These are phyloP conservation scores for Centaurea solstitialis DNA, from an alignment of 129 eudicot species.

Conservation along the genomic window DNA sequence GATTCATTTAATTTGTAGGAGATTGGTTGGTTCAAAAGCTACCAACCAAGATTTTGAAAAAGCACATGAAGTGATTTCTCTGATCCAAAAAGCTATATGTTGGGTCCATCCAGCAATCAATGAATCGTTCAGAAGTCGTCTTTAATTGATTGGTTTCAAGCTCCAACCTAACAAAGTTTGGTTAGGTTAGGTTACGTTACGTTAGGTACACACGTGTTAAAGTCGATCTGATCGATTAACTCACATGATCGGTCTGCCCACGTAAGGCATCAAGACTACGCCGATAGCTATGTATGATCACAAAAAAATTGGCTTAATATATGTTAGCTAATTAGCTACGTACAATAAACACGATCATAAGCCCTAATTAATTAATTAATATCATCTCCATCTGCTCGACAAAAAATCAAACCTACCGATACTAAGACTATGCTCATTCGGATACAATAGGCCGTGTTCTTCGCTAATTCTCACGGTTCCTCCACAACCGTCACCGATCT, in stretches of 20 bases:
- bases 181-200: not conserved
- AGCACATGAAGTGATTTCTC: conserved; percentile 8
- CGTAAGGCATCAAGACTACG: not conserved
- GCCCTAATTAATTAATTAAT: not conserved
- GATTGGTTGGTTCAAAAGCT: conserved; percentile 30
- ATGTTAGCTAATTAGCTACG: conserved; percentile 28
- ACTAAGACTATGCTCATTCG: conserved; percentile 30
- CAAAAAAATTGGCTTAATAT: conserved; percentile 22
- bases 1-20: conserved; percentile 18
- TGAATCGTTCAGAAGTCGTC: conserved; percentile 21
- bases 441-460: conserved; percentile 28
- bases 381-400: conserved; percentile 38
- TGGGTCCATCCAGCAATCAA: conserved; percentile 29
- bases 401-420: conserved; percentile 28
- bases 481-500: conserved; percentile 13
- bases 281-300: not conserved
- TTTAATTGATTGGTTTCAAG: conserved; percentile 21
- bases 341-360: conserved; percentile 23
- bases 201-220: conserved; percentile 30
- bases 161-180: conserved; percentile 22
- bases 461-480: conserved; percentile 16
- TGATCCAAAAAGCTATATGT: conserved; percentile 19
- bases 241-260: conserved; percentile 3
- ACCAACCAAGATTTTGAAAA: conserved; percentile 30
- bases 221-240: not conserved